phyloP scores from a whole-genome alignment of 2,329 filamentous ascomycete genomes.

The Didymella exigua region DNA sequence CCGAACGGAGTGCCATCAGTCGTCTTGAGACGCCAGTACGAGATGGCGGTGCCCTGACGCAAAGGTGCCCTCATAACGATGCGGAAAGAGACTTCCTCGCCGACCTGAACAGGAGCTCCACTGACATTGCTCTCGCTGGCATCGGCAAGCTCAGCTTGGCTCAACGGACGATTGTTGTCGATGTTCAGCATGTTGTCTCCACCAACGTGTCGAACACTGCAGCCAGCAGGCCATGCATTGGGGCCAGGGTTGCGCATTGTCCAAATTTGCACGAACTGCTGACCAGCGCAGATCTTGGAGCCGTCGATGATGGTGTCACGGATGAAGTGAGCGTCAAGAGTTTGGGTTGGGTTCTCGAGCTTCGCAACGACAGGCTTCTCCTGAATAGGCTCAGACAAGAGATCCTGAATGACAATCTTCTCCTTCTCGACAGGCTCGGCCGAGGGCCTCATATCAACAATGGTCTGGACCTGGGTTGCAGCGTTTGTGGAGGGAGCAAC shows the following conservation, averaged over 20 bases:
- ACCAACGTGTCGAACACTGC: constrained; percentile 87
- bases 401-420: constrained; percentile 50
- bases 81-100: constrained; percentile 79
- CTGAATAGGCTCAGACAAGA: constrained; percentile 35
- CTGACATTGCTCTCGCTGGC: constrained; percentile 84
- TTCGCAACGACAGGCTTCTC: constrained; percentile 34
- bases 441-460: constrained; percentile 63
- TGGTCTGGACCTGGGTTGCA: constrained; percentile 69
- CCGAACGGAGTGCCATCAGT: constrained; percentile 82
- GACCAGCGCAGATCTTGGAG: constrained; percentile 70
- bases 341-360: constrained; percentile 7
- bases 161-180: constrained; percentile 78
- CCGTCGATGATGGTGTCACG: constrained; percentile 81
- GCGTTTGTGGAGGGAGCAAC: constrained; percentile 57
- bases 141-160: constrained; percentile 73
- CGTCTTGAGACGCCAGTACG: constrained; percentile 94
- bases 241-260: constrained; percentile 84
- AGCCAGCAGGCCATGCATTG: constrained; percentile 82
- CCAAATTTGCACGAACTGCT: constrained; percentile 89
- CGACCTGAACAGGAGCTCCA: constrained; percentile 70
- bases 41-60: constrained; percentile 80
- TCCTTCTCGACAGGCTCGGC: constrained; percentile 51
- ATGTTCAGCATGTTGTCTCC: constrained; percentile 97
- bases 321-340: constrained; percentile 71
- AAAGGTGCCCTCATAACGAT: constrained; percentile 81